Conservation (phyloP, 768 basidiomycete genomes). For the Ephemerocybe angulata region DNA sequence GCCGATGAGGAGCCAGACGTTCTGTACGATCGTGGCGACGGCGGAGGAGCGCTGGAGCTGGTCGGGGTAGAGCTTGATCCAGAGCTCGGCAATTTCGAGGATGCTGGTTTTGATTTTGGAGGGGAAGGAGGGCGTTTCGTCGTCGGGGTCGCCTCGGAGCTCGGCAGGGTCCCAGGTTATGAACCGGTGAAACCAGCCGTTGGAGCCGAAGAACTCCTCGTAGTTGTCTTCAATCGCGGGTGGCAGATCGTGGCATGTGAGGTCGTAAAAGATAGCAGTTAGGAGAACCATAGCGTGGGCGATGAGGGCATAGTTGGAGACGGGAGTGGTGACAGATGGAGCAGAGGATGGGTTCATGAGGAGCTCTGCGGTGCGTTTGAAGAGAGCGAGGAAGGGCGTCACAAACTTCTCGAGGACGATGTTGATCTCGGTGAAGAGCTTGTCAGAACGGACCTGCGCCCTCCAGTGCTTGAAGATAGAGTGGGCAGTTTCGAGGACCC, state of each 20-base stretch:
- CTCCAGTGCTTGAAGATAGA: constrained; percentile 96
- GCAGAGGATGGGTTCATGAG: constrained; percentile 38
- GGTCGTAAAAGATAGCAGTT: constrained; percentile 87
- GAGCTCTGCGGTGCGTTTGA: constrained; percentile 58
- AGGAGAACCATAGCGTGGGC: constrained; percentile 77
- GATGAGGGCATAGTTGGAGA: constrained; percentile 45
- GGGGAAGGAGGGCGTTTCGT: constrained; percentile 61
- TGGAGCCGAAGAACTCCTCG: constrained; percentile 72
- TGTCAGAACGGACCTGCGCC: constrained; percentile 81
- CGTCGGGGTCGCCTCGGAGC: constrained; percentile 44
- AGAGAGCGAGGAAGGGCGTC: constrained; percentile 78
- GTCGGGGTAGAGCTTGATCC: constrained; percentile 80
- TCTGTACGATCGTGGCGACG: constrained; percentile 73
- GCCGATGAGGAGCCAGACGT: constrained; percentile 88
- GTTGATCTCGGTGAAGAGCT: constrained; percentile 88
- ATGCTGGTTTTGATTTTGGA: constrained; percentile 86
- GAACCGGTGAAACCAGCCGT: constrained; percentile 77
- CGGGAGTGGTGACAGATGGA: constrained; percentile 30
- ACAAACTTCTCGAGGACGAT: constrained; percentile 83
- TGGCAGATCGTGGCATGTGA: constrained; percentile 93
- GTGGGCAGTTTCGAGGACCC: constrained; percentile 91
- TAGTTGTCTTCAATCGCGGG: constrained; percentile 90
- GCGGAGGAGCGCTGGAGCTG: constrained; percentile 61
- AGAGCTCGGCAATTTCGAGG: constrained; percentile 88
- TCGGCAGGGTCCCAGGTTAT: constrained; percentile 74